Percentiles rank a stretch among this genome's conserved stretches.
Evolutionary conservation across 2,329 filamentous ascomycete species (phyloP).

Genomic region (Penicillium sp.): DNA sequence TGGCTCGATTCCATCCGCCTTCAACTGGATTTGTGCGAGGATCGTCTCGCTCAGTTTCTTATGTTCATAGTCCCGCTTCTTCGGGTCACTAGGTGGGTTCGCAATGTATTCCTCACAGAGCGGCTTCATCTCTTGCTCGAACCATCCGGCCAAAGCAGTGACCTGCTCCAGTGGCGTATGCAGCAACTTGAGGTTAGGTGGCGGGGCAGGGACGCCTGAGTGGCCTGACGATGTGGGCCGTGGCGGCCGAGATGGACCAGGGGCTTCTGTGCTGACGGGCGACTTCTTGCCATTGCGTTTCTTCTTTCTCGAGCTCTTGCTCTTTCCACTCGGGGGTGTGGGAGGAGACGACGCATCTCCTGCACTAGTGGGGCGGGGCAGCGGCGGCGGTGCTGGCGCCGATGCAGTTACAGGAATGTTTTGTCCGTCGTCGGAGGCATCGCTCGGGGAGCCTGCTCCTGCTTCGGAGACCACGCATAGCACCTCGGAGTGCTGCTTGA

Average conservation of each 20-base stretch:
- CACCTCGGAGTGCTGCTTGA: conserved; percentile 50
- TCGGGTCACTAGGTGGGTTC: conserved; percentile 40
- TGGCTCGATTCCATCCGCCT: conserved; percentile 69
- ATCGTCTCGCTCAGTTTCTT: conserved; percentile 46
- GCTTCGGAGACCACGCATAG: conserved; percentile 46
- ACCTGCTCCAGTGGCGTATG: conserved; percentile 40
- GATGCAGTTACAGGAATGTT: conserved; percentile 1
- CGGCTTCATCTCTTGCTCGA: conserved; percentile 39
- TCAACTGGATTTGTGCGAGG: conserved; percentile 44
- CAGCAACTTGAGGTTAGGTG: conserved; percentile 37
- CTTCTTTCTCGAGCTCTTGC: conserved; percentile 26
- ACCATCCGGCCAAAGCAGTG: conserved; percentile 36
- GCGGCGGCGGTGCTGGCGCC: neutral
- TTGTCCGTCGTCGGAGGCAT: conserved; percentile 29
- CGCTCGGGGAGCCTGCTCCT: conserved; percentile 32
- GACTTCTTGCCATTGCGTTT: conserved; percentile 27
- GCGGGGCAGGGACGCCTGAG: conserved; percentile 25
- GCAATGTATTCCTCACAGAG: conserved; percentile 40
- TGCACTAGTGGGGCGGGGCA: conserved; percentile 18
- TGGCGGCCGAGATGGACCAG: conserved; percentile 21
- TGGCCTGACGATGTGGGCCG: conserved; percentile 13
- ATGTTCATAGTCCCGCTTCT: conserved; percentile 44
- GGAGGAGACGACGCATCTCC: conserved; percentile 19
- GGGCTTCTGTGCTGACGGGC: neutral
- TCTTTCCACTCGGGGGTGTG: conserved; percentile 13